These are phyloP conservation scores for Backusella macrospora DNA, from an alignment of 192 early-diverging fungal species.

Conservation along the genomic window DNA sequence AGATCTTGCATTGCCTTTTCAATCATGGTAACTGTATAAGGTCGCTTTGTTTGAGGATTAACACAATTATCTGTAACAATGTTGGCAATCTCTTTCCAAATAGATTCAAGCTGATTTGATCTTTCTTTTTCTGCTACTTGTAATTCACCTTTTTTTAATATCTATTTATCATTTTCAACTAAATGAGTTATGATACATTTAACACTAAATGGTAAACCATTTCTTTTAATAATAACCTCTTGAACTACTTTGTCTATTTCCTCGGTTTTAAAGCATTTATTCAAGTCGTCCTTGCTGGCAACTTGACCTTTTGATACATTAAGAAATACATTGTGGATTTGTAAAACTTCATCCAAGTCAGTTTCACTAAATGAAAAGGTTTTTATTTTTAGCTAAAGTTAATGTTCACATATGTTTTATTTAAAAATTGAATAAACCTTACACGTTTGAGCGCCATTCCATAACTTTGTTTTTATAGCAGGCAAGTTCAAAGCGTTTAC, in stretches of 20 bases:
- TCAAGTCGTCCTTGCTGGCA: constrained; percentile 86
- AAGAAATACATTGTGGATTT: constrained; percentile 89
- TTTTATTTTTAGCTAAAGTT: neutral
- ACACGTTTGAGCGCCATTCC: constrained; percentile 93
- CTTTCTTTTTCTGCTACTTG: constrained; percentile 98
- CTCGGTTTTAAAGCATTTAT: constrained; percentile 87
- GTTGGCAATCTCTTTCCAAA: constrained; percentile 92
- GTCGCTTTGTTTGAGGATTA: constrained; percentile 92
- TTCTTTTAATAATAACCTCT: constrained; percentile 47
- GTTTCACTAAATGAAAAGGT: constrained; percentile 69
- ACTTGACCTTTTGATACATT: constrained; percentile 98
- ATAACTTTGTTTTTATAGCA: constrained; percentile 99
- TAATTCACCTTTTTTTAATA: constrained; percentile 93
- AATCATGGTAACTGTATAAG: constrained; percentile 97
- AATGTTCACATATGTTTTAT: neutral
- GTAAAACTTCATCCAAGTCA: constrained; percentile 95
- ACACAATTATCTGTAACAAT: constrained; percentile 95
- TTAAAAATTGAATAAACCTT: constrained; percentile 30
- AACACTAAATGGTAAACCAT: neutral
- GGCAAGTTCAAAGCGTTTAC: constrained; percentile 97
- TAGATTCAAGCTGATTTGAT: constrained; percentile 77
- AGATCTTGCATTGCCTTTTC: constrained; percentile 97
- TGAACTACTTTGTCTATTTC: constrained; percentile 79
- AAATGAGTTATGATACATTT: neutral
- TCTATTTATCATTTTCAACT: constrained; percentile 46